phyloP scores from a whole-genome alignment of 2,329 filamentous ascomycete genomes.

The Neofusicoccum umdonicola region DNA sequence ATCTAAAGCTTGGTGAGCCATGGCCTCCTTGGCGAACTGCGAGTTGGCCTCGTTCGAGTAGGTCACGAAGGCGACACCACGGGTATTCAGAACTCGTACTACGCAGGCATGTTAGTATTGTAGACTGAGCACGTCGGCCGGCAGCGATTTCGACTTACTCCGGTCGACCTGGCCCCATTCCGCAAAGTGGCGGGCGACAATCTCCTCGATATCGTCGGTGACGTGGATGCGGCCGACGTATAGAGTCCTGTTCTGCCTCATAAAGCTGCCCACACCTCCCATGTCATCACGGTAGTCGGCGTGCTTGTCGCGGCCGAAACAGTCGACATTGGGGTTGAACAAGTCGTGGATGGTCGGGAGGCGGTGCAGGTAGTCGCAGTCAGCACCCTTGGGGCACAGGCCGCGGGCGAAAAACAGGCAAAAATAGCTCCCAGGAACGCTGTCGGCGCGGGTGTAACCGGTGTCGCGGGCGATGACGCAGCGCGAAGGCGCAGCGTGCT shows the following conservation, averaged over 20 bases:
- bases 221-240: constrained; percentile 95
- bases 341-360: constrained; percentile 83
- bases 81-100: constrained; percentile 77
- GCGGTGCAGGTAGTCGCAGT: constrained; percentile 92
- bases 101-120: neutral
- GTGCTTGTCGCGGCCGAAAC: constrained; percentile 90
- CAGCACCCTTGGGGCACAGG: constrained; percentile 76
- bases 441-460: constrained; percentile 52
- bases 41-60: constrained; percentile 73
- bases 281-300: constrained; percentile 95
- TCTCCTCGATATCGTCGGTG: constrained; percentile 93
- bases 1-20: constrained; percentile 91
- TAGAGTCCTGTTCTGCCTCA: constrained; percentile 88
- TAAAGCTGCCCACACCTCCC: constrained; percentile 92
- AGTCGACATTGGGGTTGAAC: constrained; percentile 92
- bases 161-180: constrained; percentile 96
- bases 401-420: constrained; percentile 90
- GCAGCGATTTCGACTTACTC: constrained; percentile 36
- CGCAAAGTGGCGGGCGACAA: constrained; percentile 89
- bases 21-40: constrained; percentile 67
- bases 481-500: constrained; percentile 77
- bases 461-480: constrained; percentile 76
- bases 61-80: constrained; percentile 93
- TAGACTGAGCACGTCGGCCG: neutral
- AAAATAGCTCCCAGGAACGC: constrained; percentile 69